phyloP scores from a whole-genome alignment of 1,284 basidiomycete species.

The Phellinidium pouzarii region DNA sequence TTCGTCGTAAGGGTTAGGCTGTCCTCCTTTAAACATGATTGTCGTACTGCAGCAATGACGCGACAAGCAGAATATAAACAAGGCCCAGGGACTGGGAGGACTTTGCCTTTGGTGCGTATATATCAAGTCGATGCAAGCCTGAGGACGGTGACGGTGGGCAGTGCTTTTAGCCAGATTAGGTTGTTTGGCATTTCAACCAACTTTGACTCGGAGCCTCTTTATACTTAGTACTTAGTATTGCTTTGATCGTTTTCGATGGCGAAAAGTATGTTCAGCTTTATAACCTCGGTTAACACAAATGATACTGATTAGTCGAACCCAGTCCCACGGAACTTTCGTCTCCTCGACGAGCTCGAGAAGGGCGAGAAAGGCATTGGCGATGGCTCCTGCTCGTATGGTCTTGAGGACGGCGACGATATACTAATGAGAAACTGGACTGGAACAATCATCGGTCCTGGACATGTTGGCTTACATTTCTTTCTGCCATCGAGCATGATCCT shows the following conservation, averaged over 20 bases:
- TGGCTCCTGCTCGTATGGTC: conserved; percentile 92
- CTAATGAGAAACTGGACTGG: conserved; percentile 99
- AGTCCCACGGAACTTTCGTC: conserved; percentile 96
- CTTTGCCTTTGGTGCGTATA: background rate
- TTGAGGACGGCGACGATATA: conserved; percentile 89
- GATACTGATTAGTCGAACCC: background rate
- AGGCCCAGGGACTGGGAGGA: background rate
- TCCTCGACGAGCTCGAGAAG: conserved; percentile 97
- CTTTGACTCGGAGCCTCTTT: no score
- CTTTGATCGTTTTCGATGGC: conserved; percentile 12
- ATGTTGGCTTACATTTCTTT: conserved; percentile 47
- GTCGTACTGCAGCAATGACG: background rate
- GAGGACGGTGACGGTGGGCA: background rate
- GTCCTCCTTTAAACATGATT: conserved; percentile 60
- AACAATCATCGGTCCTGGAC: conserved; percentile 96
- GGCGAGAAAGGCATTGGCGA: conserved; percentile 99
- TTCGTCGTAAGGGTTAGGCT: conserved; percentile 85
- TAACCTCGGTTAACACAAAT: background rate
- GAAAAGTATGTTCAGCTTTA: conserved; percentile 5
- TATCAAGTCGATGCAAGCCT: background rate
- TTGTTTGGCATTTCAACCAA: no score
- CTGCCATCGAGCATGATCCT: conserved; percentile 12
- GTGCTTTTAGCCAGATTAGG: background rate
- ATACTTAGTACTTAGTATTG: no score
- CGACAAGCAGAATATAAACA: background rate